phyloP scores from a whole-genome alignment of 2,329 filamentous ascomycete genomes.

The Amesomyces nigricolor region DNA sequence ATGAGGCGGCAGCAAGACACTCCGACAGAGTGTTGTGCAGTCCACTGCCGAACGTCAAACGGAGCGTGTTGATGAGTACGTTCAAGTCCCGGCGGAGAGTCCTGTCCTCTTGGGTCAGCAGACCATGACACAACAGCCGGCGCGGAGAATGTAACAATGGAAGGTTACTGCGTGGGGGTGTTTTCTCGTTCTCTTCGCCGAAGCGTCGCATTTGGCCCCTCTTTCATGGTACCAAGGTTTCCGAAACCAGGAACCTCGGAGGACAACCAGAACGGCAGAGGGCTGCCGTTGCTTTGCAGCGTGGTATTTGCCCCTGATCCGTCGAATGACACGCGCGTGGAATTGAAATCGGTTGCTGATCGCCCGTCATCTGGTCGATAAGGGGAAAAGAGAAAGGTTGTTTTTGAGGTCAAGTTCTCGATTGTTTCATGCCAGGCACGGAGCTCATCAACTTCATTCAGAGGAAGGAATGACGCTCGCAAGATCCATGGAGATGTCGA shows the following conservation, averaged over 20 bases:
- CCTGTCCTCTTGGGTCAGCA: no score
- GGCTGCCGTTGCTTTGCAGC: not conserved
- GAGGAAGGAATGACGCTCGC: no score
- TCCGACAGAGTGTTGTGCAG: not conserved
- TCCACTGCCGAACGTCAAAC: no score
- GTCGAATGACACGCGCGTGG: no score
- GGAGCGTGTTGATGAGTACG: no score
- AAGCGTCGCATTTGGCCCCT: not conserved
- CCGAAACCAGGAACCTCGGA: slow-evolving; percentile 7
- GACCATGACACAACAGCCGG: no score
- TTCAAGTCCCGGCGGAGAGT: no score
- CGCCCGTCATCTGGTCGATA: no score
- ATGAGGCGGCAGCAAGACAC: not conserved
- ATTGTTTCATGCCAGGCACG: not conserved
- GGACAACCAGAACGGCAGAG: slow-evolving; percentile 3
- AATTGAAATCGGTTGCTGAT: no score
- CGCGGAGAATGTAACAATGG: slow-evolving; percentile 2
- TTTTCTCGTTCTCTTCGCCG: not conserved
- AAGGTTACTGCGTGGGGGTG: slow-evolving; percentile 2
- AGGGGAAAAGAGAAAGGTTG: no score
- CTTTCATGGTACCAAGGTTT: not conserved
- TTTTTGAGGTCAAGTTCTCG: no score
- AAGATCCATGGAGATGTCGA: not conserved
- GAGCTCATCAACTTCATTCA: no score
- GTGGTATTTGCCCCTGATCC: not conserved